A percentile compares a stretch with the other conserved stretches of the same genome.
Conservation (phyloP, 306 rosid species). For the Prunus mongolica region DNA sequence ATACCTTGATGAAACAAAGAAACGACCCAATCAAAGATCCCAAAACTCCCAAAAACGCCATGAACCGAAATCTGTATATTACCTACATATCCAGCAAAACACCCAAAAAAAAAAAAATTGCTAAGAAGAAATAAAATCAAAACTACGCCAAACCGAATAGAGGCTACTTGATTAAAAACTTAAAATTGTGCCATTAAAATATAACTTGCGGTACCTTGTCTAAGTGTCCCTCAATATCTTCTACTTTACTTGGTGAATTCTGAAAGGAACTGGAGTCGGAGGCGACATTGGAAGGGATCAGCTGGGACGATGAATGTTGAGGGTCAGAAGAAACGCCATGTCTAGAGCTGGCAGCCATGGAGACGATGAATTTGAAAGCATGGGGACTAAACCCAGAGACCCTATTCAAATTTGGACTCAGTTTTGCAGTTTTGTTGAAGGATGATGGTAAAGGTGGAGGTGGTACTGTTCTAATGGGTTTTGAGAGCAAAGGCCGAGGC, state of each 20-base stretch:
- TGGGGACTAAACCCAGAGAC: constrained; percentile 19
- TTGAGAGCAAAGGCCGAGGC: constrained; percentile 30
- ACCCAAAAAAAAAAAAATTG: neutral
- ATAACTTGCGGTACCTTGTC: constrained; percentile 18
- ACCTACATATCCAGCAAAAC: constrained; percentile 36
- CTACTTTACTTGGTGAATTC: constrained; percentile 14
- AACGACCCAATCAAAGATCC: constrained; percentile 79
- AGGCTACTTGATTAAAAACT: neutral
- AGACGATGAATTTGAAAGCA: constrained; percentile 20
- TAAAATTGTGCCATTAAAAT: neutral
- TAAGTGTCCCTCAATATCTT: constrained; percentile 47
- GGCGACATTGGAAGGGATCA: constrained; percentile 25
- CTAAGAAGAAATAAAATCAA: neutral
- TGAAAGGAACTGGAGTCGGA: constrained; percentile 21
- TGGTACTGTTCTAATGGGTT: constrained; percentile 22
- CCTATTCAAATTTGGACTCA: constrained; percentile 20
- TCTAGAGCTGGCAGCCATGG: constrained; percentile 32
- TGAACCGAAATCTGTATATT: constrained; percentile 70
- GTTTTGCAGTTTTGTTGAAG: constrained; percentile 14
- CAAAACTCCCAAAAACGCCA: constrained; percentile 75
- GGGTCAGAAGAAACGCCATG: constrained; percentile 39
- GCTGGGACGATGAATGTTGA: constrained; percentile 25
- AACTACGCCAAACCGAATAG: neutral
- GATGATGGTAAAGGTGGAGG: neutral
- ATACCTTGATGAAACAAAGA: constrained; percentile 83